phyloP scores from a whole-genome alignment of 208 protist genomes.

The Crithidia acanthocephali region DNA sequence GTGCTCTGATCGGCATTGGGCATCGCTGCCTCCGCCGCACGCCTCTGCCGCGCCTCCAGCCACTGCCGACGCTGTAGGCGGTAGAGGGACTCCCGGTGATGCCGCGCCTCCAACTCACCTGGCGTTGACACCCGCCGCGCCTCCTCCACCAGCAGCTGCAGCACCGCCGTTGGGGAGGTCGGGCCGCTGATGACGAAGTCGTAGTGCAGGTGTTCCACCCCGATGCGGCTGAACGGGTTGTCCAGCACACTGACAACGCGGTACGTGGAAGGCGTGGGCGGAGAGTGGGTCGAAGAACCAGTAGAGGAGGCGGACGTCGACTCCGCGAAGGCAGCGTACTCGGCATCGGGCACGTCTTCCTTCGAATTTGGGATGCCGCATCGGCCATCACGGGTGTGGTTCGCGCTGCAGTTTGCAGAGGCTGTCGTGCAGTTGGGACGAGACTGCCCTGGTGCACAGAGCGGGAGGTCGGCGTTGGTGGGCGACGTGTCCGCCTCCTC shows the following conservation, averaged over 20 bases:
- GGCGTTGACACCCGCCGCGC: conserved; percentile 26
- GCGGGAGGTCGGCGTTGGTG: background rate
- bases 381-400: no score
- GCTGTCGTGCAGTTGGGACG: no score
- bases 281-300: background rate
- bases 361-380: no score
- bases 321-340: background rate
- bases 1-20: no score
- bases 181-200: conserved; percentile 41
- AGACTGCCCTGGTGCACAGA: background rate
- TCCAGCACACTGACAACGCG: conserved; percentile 28
- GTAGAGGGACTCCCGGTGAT: conserved; percentile 29
- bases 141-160: conserved; percentile 45
- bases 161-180: conserved; percentile 9
- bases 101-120: conserved; percentile 29
- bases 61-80: conserved; percentile 25
- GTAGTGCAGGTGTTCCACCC: conserved; percentile 24
- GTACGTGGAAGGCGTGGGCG: conserved; percentile 23
- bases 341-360: no score
- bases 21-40: background rate
- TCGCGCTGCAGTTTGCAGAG: no score
- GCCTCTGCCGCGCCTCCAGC: conserved; percentile 16
- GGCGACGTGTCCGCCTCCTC: background rate
- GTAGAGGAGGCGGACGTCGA: background rate
- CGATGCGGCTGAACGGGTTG: conserved; percentile 48